Evolutionary conservation across 1,139 yeast genomes (phyloP).

Genomic region (Yamadazyma oceani): DNA sequence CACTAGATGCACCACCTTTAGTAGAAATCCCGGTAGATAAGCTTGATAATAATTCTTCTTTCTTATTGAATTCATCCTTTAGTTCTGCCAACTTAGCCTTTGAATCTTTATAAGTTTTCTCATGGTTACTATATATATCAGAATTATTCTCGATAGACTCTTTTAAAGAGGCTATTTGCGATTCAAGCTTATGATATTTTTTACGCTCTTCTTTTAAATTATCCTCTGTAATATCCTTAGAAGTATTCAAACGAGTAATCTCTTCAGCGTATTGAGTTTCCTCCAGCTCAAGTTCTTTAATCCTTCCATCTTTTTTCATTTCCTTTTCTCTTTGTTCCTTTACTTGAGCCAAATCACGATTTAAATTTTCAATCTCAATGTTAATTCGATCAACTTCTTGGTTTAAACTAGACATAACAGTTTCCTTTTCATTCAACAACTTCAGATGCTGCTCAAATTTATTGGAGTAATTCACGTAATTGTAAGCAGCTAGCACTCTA

Average conservation of each 20-base stretch:
- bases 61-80: constrained; percentile 53
- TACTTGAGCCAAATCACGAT: constrained; percentile 59
- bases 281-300: constrained; percentile 58
- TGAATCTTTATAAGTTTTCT: constrained; percentile 40
- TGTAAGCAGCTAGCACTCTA: constrained; percentile 76
- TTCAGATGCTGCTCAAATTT: constrained; percentile 44
- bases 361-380: constrained; percentile 58
- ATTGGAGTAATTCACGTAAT: constrained; percentile 50
- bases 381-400: constrained; percentile 43
- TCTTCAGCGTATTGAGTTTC: constrained; percentile 66
- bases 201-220: constrained; percentile 50
- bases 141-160: constrained; percentile 29
- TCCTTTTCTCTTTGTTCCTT: constrained; percentile 59
- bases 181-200: constrained; percentile 17
- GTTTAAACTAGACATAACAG: constrained; percentile 35
- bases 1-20: constrained; percentile 73
- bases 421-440: constrained; percentile 34
- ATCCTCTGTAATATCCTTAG: constrained; percentile 57
- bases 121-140: constrained; percentile 27
- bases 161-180: constrained; percentile 19
- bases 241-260: constrained; percentile 65
- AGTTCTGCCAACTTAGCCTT: constrained; percentile 43
- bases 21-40: constrained; percentile 90
- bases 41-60: constrained; percentile 80
- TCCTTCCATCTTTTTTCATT: constrained; percentile 58